Conservation (phyloP, 441 rosid genomes). For the Erodium texanum region DNA sequence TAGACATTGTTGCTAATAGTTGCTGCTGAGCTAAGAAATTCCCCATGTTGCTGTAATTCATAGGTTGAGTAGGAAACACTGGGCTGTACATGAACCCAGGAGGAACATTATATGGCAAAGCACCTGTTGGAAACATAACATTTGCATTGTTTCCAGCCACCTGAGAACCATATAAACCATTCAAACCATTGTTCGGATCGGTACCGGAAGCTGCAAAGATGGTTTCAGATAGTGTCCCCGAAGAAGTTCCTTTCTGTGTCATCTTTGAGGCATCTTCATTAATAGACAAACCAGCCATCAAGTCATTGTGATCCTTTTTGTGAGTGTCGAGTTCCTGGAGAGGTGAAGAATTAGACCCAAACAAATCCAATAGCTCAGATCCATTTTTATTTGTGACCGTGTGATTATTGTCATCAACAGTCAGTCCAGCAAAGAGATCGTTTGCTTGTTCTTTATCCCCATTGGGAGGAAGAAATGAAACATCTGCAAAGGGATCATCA, state of each 20-base stretch:
- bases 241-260: slow-evolving; percentile 34
- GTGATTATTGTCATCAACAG: slow-evolving; percentile 41
- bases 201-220: slow-evolving; percentile 35
- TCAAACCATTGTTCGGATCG: slow-evolving; percentile 35
- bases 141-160: slow-evolving; percentile 36
- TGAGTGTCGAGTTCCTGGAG: slow-evolving; percentile 32
- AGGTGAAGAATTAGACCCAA: slow-evolving; percentile 40
- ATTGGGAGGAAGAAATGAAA: slow-evolving; percentile 51
- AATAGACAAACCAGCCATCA: slow-evolving; percentile 65
- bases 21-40: slow-evolving; percentile 74
- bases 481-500: slow-evolving; percentile 84
- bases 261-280: slow-evolving; percentile 34
- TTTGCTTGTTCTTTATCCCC: slow-evolving; percentile 40
- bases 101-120: slow-evolving; percentile 47
- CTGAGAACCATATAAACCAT: slow-evolving; percentile 48
- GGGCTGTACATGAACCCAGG: slow-evolving; percentile 60
- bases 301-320: slow-evolving; percentile 39
- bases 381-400: slow-evolving; percentile 22
- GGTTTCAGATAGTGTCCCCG: slow-evolving; percentile 22
- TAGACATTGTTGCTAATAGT: slow-evolving; percentile 63
- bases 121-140: slow-evolving; percentile 39
- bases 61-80: slow-evolving; percentile 53
- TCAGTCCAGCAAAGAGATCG: slow-evolving; percentile 81
- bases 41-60: slow-evolving; percentile 61
- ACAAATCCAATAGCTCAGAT: slow-evolving; percentile 56